A percentile compares a stretch with the other conserved stretches of the same genome.
These are phyloP conservation scores for Excoecaria agallocha DNA, from an alignment of 345 rosid species.

Conservation along the genomic window DNA sequence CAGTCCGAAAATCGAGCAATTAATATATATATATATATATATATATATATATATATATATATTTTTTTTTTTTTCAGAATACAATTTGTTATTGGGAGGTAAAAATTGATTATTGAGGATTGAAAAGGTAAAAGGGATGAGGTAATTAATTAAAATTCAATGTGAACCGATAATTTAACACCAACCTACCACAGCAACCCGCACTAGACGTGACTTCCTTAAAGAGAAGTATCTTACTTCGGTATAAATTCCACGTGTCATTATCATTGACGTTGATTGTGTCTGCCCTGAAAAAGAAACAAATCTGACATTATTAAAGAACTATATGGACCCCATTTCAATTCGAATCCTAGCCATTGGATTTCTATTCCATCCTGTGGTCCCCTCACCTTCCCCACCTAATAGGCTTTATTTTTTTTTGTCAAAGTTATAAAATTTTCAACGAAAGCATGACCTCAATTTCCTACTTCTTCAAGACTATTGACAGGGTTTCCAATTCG, in stretches of 20 bases:
- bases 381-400: slow-evolving; percentile 9
- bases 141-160: too few relatives aligned
- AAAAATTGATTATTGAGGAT: too few relatives aligned
- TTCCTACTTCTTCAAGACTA: slow-evolving; percentile 12
- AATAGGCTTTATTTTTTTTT: neutral
- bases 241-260: slow-evolving; percentile 39
- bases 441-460: neutral
- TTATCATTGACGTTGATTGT: slow-evolving; percentile 39
- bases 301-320: slow-evolving; percentile 26
- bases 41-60: too few relatives aligned
- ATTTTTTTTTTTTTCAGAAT: too few relatives aligned
- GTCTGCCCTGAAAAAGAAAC: slow-evolving; percentile 35
- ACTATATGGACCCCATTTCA: slow-evolving; percentile 11
- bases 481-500: slow-evolving; percentile 1
- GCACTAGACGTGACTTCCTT: slow-evolving; percentile 47
- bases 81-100: too few relatives aligned
- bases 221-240: slow-evolving; percentile 25
- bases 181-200: slow-evolving; percentile 14
- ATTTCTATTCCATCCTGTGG: slow-evolving; percentile 8
- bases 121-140: neutral
- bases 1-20: too few relatives aligned
- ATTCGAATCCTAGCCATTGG: slow-evolving; percentile 1
- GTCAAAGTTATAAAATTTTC: too few relatives aligned
- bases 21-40: too few relatives aligned
- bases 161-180: too few relatives aligned